Conservation (phyloP, 78 protist species). For the Polysphondylium violaceum region DNA sequence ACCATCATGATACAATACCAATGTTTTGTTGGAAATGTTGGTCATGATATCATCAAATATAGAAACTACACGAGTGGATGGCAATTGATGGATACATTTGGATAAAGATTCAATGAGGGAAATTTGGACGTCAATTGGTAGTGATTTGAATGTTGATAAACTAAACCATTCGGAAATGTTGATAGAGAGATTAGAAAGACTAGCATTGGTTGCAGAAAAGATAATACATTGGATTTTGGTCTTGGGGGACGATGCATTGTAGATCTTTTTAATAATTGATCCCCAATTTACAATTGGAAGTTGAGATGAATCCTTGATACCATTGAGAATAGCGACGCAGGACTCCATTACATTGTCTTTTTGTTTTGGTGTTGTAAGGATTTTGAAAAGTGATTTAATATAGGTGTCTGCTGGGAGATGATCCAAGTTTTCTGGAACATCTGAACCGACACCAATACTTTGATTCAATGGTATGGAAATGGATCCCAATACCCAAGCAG, state of each 20-base stretch:
- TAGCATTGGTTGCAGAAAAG: conserved; percentile 9
- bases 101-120: neutral
- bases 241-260: neutral
- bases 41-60: conserved; percentile 13
- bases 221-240: conserved; percentile 15
- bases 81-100: conserved; percentile 3
- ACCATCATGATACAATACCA: neutral
- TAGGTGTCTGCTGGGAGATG: conserved; percentile 26
- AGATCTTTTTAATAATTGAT: conserved; percentile 22
- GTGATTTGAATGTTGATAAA: neutral
- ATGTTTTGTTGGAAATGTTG: neutral
- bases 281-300: conserved; percentile 73
- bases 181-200: conserved; percentile 1
- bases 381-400: conserved; percentile 31
- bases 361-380: neutral
- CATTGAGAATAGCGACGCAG: neutral
- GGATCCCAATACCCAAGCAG: conserved; percentile 32
- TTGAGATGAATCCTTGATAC: neutral
- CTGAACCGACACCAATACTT: neutral
- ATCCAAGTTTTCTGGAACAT: conserved; percentile 44
- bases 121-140: neutral
- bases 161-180: conserved; percentile 30
- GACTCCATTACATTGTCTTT: neutral
- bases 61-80: neutral
- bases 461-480: neutral